Conservation (phyloP, 2,329 filamentous ascomycete species). For the Talaromyces sp. region DNA sequence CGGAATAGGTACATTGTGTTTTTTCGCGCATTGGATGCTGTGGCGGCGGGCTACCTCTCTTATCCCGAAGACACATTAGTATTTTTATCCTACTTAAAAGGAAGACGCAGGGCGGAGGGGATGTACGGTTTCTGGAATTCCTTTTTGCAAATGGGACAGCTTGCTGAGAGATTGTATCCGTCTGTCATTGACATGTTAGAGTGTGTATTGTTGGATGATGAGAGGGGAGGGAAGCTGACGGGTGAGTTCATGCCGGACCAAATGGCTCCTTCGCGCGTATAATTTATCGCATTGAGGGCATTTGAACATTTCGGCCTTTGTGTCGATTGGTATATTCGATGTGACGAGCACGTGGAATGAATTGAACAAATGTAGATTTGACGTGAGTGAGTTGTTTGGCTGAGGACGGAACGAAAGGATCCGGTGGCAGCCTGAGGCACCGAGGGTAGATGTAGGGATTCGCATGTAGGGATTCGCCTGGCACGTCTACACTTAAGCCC, state of each 20-base stretch:
- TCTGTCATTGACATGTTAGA: slow-evolving; percentile 20
- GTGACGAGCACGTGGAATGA: neutral
- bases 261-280: slow-evolving; percentile 29
- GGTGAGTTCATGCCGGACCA: slow-evolving; percentile 29
- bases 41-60: slow-evolving; percentile 32
- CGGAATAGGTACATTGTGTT: slow-evolving; percentile 28
- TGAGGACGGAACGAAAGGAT: neutral
- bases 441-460: neutral
- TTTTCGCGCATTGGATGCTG: slow-evolving; percentile 30
- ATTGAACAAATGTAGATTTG: neutral
- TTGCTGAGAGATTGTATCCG: slow-evolving; percentile 24
- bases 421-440: neutral
- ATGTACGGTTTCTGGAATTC: slow-evolving; percentile 28
- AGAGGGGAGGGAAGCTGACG: slow-evolving; percentile 21
- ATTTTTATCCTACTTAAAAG: neutral
- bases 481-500: no score
- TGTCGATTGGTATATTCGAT: no score
- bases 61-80: neutral
- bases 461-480: neutral
- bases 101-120: no score
- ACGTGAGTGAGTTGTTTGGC: neutral
- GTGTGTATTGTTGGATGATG: slow-evolving; percentile 13
- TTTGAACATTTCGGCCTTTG: slow-evolving; percentile 22
- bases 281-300: slow-evolving; percentile 29
- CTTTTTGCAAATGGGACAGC: slow-evolving; percentile 31